These are phyloP conservation scores for Cerioporus squamosus DNA, from an alignment of 1,284 basidiomycete genomes.

Conservation along the genomic window DNA sequence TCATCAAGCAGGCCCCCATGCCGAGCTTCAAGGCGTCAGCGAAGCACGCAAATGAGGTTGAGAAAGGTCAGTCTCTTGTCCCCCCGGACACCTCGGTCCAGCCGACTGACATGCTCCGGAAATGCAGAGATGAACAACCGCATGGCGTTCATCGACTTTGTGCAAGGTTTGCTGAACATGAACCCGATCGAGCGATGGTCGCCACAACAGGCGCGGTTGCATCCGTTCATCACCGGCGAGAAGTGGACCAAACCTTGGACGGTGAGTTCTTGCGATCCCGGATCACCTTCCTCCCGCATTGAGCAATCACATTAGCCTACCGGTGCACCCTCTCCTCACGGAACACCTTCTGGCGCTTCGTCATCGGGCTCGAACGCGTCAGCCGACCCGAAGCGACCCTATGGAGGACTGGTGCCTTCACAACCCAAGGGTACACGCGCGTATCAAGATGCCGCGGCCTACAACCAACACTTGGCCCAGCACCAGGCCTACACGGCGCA, in stretches of 20 bases:
- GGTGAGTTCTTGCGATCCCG: constrained; percentile 51
- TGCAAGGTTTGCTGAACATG: constrained; percentile 91
- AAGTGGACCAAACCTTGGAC: constrained; percentile 89
- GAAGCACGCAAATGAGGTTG: constrained; percentile 85
- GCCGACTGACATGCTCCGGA: constrained; percentile 8
- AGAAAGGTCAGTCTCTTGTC: constrained; percentile 73
- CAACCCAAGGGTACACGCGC: constrained; percentile 81
- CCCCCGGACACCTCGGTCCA: constrained; percentile 7
- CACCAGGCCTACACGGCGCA: constrained; percentile 94
- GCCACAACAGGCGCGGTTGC: constrained; percentile 93
- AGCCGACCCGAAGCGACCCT: constrained; percentile 84
- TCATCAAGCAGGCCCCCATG: constrained; percentile 95
- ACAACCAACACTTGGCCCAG: constrained; percentile 93
- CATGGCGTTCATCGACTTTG: constrained; percentile 97
- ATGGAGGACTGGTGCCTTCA: constrained; percentile 89
- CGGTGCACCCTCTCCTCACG: constrained; percentile 33
- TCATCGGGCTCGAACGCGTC: constrained; percentile 17
- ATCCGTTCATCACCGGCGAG: constrained; percentile 98
- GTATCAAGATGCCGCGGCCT: constrained; percentile 91
- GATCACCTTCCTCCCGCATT: neutral
- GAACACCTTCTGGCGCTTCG: constrained; percentile 20
- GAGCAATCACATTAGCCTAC: constrained; percentile 49
- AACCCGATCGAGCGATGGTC: constrained; percentile 97
- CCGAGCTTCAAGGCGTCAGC: constrained; percentile 75
- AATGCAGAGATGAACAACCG: constrained; percentile 88